Evolutionary conservation across 2,329 filamentous ascomycete genomes (phyloP).

Genomic region (Xylariaceae sp.): DNA sequence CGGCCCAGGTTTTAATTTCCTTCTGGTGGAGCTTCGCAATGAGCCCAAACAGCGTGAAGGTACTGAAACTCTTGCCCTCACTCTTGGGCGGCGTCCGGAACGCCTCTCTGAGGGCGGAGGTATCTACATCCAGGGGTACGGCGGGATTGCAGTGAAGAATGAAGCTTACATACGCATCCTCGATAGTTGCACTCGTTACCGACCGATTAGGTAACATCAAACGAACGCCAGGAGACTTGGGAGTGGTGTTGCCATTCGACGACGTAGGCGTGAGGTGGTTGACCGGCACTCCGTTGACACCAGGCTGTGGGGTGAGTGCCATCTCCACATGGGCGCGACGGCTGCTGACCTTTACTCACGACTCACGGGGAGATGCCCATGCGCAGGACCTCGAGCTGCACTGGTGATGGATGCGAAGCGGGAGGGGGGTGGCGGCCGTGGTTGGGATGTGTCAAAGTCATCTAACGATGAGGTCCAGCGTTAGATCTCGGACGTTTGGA

Average conservation of each 20-base stretch:
- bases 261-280: conserved; percentile 30
- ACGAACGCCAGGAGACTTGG: conserved; percentile 27
- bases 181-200: conserved; percentile 67
- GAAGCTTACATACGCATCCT: conserved; percentile 78
- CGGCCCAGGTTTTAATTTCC: conserved; percentile 90
- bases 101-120: conserved; percentile 64
- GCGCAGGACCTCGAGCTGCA: conserved; percentile 11
- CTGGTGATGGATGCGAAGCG: not conserved
- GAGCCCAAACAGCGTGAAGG: conserved; percentile 70
- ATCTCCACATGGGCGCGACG: conserved; percentile 25
- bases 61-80: conserved; percentile 80
- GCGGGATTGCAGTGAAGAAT: conserved; percentile 88
- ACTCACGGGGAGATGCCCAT: conserved; percentile 16
- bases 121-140: conserved; percentile 66
- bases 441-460: conserved; percentile 2
- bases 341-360: conserved; percentile 11
- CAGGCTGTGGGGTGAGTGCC: conserved; percentile 30
- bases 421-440: conserved; percentile 1
- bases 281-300: conserved; percentile 27
- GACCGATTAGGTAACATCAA: conserved; percentile 58
- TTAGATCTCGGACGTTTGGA: not conserved
- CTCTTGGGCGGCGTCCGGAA: conserved; percentile 81
- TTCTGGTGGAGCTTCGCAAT: conserved; percentile 74
- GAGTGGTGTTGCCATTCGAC: conserved; percentile 29
- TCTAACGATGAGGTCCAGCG: not conserved